Percentiles rank a stretch among this genome's conserved stretches.
phyloP scores from a whole-genome alignment of 2,329 filamentous ascomycete genomes.

The Tolypocladium pustulatum region DNA sequence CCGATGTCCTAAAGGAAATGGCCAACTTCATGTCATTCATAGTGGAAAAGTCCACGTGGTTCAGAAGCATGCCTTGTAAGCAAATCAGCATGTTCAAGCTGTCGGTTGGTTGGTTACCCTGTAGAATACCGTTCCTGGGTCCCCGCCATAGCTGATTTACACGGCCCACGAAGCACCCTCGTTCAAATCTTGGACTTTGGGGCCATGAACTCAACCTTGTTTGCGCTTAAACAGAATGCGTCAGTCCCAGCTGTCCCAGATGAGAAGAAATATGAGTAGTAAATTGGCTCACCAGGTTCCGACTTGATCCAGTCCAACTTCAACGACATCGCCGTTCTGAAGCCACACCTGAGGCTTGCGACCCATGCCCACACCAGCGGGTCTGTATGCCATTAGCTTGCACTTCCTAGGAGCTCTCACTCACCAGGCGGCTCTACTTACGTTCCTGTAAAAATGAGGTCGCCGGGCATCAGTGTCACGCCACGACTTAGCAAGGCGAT shows the following conservation, averaged over 20 bases:
- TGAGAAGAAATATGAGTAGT: no score
- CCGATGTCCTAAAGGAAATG: no score
- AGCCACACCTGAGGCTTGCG: constrained; percentile 57
- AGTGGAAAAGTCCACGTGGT: no score
- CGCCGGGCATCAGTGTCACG: constrained; percentile 52
- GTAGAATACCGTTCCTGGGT: background rate
- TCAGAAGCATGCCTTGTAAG: background rate
- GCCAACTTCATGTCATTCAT: no score
- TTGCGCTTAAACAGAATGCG: constrained; percentile 10
- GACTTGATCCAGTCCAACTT: constrained; percentile 56
- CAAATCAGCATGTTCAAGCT: background rate
- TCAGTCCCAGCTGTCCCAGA: background rate
- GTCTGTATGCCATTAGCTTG: constrained; percentile 25
- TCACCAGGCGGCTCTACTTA: constrained; percentile 17
- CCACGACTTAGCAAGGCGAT: constrained; percentile 51
- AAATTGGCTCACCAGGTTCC: constrained; percentile 37
- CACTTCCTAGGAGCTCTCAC: background rate
- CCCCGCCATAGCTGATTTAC: background rate
- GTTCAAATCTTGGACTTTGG: constrained; percentile 18
- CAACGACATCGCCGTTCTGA: constrained; percentile 59
- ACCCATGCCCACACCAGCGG: constrained; percentile 62
- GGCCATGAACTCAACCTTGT: constrained; percentile 19
- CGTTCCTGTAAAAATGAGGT: constrained; percentile 58
- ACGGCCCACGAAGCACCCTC: background rate
- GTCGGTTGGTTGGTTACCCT: background rate